phyloP scores from a whole-genome alignment of 257 asterid species.

The Paulownia fortunei region DNA sequence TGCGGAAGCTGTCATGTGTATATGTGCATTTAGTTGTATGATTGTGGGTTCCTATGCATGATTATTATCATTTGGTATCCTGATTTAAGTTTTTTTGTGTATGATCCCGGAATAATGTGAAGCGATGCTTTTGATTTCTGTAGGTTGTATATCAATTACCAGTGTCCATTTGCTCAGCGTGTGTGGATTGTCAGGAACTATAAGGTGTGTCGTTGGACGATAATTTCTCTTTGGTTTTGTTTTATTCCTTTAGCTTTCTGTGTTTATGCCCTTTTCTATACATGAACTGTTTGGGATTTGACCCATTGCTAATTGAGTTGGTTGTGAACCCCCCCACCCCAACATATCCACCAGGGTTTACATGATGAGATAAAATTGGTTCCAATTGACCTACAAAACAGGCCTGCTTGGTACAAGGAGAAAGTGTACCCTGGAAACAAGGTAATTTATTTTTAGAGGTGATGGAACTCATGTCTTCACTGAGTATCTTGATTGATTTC shows the following conservation, averaged over 20 bases:
- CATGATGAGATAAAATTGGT: conserved; percentile 64
- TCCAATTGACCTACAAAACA: conserved; percentile 54
- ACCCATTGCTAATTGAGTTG: not conserved
- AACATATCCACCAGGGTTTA: conserved; percentile 50
- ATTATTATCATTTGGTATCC: not conserved
- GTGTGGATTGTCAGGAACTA: conserved; percentile 73
- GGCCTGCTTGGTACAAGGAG: conserved; percentile 80
- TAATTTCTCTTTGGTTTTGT: not conserved
- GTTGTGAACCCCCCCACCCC: not conserved
- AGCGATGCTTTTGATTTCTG: conserved; percentile 21
- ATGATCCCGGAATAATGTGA: not conserved
- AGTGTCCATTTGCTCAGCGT: conserved; percentile 81
- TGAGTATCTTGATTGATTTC: not conserved
- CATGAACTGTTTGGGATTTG: not conserved
- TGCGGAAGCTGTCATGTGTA: not conserved
- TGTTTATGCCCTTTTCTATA: not conserved
- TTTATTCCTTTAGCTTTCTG: not conserved
- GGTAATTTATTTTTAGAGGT: conserved; percentile 35
- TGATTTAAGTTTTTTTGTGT: not conserved
- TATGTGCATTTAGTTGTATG: not conserved
- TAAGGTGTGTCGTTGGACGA: conserved; percentile 48
- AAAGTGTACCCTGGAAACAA: conserved; percentile 63
- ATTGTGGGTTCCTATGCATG: not conserved
- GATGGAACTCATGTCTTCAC: not conserved
- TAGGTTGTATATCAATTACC: conserved; percentile 68